Base-by-base conservation (phyloP, 139 green algal genomes). In the Tetraselmis striata region DNA sequence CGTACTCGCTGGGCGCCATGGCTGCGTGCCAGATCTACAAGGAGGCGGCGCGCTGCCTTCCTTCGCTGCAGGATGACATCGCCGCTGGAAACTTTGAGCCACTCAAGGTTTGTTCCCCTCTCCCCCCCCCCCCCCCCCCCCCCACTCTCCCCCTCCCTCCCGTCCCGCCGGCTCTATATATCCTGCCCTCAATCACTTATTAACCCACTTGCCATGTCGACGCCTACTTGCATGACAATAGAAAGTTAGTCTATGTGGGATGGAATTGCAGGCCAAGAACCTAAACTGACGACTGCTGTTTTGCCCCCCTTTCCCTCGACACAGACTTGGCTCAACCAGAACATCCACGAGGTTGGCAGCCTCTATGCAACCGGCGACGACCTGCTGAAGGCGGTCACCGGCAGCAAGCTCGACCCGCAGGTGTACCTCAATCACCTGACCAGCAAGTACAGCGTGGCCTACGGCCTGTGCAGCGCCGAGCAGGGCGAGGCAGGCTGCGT, bases 1-100 rank as follows among this genome's bases (percentile, higher is more conserved):
- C 92, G 29, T 97, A 98, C 86, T 86, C 79, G 0, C 84, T 98
- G 26, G 95, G 95, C 0, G 93, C 93, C 31, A 95, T 96, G 90
- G 94, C 92, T 75, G 89, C 91, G 1, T 86, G 79, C 26, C 94
- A 97, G 84, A 91, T 96, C 30, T 95, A 90, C 81, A 31, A 87
- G 31, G 78, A 81, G 1, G 86, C 85, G 1, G 2, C 79, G 88
- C 82, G 79, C 83, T 58, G 88, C 85, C 18, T 98, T 28, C 92
- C 92, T 0, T 80, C 76, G 0, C 85, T 98, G n/a, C 87, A 93
- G 1, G 84, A 86, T 0, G 79, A 95, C 28, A 92, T 98, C 45
- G 85, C 83, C 0, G 77, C 84, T 26, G 95, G 95, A 11, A 87
- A 94, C 2, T 98, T 98, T 84, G 84, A 81, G 26, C 81, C 79